Evolutionary conservation across 2,329 filamentous ascomycete genomes (phyloP).

Genomic region (Lachnellula occidentalis): DNA sequence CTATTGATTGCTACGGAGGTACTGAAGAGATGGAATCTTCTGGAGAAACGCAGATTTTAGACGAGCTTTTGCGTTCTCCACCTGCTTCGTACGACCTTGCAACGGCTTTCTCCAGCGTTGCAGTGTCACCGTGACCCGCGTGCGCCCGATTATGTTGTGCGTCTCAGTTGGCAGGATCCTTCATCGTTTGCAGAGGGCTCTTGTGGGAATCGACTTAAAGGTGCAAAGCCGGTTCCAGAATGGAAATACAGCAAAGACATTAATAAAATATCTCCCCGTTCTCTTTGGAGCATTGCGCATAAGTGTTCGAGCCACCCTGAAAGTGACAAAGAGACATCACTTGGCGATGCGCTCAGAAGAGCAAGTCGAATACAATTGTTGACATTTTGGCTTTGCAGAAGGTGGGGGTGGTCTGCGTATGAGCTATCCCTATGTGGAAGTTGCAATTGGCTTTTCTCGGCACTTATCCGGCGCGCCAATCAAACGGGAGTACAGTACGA

Average conservation of each 20-base stretch:
- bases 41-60: no score
- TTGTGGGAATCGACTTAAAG: neutral
- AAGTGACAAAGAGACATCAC: neutral
- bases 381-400: neutral
- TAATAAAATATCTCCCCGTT: neutral
- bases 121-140: neutral
- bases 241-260: neutral
- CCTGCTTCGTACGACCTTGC: neutral
- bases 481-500: neutral
- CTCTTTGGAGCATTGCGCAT: neutral
- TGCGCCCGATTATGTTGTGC: neutral
- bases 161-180: neutral
- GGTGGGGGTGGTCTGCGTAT: neutral
- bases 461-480: neutral
- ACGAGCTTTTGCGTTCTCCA: no score
- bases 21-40: no score
- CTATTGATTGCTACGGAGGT: no score
- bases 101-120: neutral
- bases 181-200: neutral
- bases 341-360: constrained; percentile 1
- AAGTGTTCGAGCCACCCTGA: neutral
- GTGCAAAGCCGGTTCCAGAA: neutral
- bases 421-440: constrained; percentile 3
- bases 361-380: neutral
- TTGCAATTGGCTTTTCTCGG: constrained; percentile 2